A percentile compares a stretch with the other conserved stretches of the same genome.
phyloP scores from a whole-genome alignment of 2,329 filamentous ascomycete species.

The Hysterium pulicare region DNA sequence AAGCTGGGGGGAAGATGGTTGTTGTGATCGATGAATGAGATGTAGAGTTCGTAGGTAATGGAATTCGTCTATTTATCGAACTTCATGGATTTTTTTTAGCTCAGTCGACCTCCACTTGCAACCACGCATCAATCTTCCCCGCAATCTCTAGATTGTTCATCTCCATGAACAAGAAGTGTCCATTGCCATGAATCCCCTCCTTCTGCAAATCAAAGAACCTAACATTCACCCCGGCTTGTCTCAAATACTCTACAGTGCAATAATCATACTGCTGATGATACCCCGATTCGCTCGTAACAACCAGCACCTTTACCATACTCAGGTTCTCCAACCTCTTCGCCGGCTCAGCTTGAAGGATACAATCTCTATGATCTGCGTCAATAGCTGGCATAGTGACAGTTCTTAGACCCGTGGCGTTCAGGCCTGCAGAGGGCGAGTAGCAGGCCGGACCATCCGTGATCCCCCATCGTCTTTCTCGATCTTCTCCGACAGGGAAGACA shows the following conservation, averaged over 20 bases:
- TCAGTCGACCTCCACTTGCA: too few species aligned
- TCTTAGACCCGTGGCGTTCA: background rate
- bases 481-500: background rate
- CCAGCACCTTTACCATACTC: conserved; percentile 2
- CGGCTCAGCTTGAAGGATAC: background rate
- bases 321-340: background rate
- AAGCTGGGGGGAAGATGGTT: conserved; percentile 11
- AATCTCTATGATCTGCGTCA: background rate
- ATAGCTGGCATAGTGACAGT: background rate
- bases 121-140: background rate
- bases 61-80: too few species aligned
- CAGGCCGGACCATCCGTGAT: conserved; percentile 5
- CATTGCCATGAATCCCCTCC: conserved; percentile 49
- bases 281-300: conserved; percentile 19
- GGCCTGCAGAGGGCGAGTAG: background rate
- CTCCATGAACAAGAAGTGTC: conserved; percentile 54
- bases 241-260: conserved; percentile 15
- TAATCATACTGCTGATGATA: conserved; percentile 24
- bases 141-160: conserved; percentile 37
- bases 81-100: too few species aligned
- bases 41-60: too few species aligned
- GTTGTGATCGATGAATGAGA: too few species aligned
- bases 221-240: conserved; percentile 42
- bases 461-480: conserved; percentile 1
- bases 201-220: conserved; percentile 44